These are phyloP conservation scores for Avena atlantica DNA, from an alignment of 176 grass and related monocot species.

Conservation along the genomic window DNA sequence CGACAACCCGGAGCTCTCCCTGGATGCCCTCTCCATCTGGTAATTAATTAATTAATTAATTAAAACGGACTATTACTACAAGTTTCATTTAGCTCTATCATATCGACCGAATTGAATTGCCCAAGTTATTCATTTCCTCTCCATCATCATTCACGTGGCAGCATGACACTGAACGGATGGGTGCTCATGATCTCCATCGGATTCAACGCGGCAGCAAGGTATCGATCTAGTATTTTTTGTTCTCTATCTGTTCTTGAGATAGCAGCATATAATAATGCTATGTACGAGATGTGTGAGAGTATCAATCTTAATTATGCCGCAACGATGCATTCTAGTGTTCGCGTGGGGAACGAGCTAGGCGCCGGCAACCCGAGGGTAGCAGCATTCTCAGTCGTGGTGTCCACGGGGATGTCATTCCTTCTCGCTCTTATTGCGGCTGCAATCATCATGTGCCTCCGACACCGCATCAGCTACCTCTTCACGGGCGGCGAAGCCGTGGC, in stretches of 20 bases:
- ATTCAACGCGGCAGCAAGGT: constrained; percentile 72
- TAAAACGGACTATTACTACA: background rate
- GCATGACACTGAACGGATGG: constrained; percentile 54
- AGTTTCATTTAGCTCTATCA: too few relatives aligned
- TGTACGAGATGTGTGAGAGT: too few relatives aligned
- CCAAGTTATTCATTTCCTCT: too few relatives aligned
- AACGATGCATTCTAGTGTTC: constrained; percentile 23
- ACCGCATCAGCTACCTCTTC: constrained; percentile 41
- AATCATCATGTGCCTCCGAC: constrained; percentile 39
- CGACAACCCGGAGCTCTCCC: background rate
- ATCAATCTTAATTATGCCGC: too few relatives aligned
- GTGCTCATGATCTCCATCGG: constrained; percentile 66
- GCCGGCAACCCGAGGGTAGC: constrained; percentile 40
- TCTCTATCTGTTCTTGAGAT: too few relatives aligned
- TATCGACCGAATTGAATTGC: too few relatives aligned
- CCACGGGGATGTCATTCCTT: background rate
- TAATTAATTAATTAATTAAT: background rate
- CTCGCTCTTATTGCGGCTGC: background rate
- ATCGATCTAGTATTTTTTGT: too few relatives aligned
- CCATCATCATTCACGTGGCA: background rate
- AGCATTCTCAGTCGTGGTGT: constrained; percentile 39
- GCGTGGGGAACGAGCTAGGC: constrained; percentile 44
- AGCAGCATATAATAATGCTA: too few relatives aligned
- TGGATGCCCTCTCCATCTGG: background rate
- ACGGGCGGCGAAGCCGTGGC: constrained; percentile 51